These are phyloP conservation scores for Aspergillus sp. DNA, from an alignment of 2,329 filamentous ascomycete genomes.

Conservation along the genomic window DNA sequence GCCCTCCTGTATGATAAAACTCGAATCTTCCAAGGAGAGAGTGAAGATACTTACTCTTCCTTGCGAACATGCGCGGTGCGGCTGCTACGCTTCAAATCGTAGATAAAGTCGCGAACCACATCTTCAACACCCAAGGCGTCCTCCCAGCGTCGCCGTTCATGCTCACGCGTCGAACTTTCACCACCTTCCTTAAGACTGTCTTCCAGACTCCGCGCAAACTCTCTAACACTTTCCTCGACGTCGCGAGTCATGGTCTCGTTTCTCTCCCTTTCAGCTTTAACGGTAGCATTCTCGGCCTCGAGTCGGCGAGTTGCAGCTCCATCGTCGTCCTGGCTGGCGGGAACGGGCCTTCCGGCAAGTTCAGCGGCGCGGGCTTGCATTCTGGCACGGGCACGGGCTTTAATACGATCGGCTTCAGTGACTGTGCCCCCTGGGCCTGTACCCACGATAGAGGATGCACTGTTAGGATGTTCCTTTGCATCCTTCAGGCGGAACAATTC, in stretches of 20 bases:
- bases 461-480: constrained; percentile 84
- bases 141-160: constrained; percentile 92
- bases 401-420: constrained; percentile 91
- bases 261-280: constrained; percentile 82
- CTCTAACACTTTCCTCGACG: constrained; percentile 92
- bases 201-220: constrained; percentile 82
- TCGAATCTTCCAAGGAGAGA: not conserved
- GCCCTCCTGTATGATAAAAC: not conserved
- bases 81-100: constrained; percentile 86
- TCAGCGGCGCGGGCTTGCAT: constrained; percentile 98
- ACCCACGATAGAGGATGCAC: constrained; percentile 78
- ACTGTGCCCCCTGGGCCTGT: constrained; percentile 88
- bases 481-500: constrained; percentile 93
- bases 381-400: constrained; percentile 93
- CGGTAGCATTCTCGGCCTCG: constrained; percentile 81
- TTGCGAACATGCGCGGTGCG: constrained; percentile 70
- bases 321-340: constrained; percentile 69
- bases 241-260: constrained; percentile 97
- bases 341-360: constrained; percentile 78
- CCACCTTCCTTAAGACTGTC: constrained; percentile 81
- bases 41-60: constrained; percentile 53
- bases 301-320: constrained; percentile 78
- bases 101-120: constrained; percentile 96
- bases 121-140: constrained; percentile 95
- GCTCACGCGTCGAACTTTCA: constrained; percentile 75